Evolutionary conservation across 177 flowering plant genomes (phyloP), one percentile per base, ranked within the genome.

Genomic region (Vitis hybrid): DNA sequence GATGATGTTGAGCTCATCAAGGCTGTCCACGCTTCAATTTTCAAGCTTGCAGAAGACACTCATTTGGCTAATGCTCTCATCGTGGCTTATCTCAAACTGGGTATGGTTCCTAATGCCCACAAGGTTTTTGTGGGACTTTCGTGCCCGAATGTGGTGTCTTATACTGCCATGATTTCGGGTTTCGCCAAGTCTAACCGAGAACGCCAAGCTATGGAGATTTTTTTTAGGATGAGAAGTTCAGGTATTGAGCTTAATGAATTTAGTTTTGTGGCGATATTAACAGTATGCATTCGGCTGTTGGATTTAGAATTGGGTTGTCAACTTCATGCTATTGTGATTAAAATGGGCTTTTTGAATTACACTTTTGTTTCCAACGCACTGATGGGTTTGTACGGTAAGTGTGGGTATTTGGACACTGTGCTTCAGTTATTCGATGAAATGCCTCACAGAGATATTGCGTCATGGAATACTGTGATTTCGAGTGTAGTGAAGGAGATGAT

Each of bases 381-480:
- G 0, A 84, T 95, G 91, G 86, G 80, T 0, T 63, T 88, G 80
- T 91, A 90, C 60, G 67, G 78, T 8, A 87, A 84, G 22, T 80
- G 89, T 69, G 85, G 85, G 51, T 58, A 64, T 56, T 61, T 77
- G 45, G 83, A 76, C 52, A 31, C 1, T 79, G 91, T 83, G 18
- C 29, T 79, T 58, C 68, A 78, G n/a, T 11, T 93, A 89, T 90
- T 95, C 77, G 88, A 77, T 71, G 87, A 84, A 80, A 85, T 91
- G 91, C 74, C 78, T 52, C 48, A 69, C 5, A 81, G 96, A 76
- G 98, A 93, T 71, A 73, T 79, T 66, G 80, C 80, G 3, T 90
- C 98, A 0, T 91, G 92, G 91, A 95, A 93, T 76, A 90, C 93
- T 57, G 80, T 88, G 39, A 84, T 93, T 2, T 83, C 93, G 2